phyloP scores from a whole-genome alignment of 2,329 filamentous ascomycete genomes.

The Clonostachys byssicola region DNA sequence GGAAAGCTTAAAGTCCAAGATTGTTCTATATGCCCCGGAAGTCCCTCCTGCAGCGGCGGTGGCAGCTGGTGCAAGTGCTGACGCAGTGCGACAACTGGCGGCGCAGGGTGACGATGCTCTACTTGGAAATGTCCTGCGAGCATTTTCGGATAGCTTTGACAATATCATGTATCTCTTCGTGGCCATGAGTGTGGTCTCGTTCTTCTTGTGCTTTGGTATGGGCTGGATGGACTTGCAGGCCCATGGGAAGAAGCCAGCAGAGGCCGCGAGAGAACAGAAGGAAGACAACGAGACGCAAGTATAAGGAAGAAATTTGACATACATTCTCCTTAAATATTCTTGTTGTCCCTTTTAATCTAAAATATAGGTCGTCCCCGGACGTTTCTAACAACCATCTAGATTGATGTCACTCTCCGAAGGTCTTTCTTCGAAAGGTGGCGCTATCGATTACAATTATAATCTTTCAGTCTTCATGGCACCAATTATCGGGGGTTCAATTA shows the following conservation, averaged over 20 bases:
- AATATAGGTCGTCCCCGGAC: no score
- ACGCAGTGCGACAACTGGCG: slow-evolving; percentile 6
- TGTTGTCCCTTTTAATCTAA: no score
- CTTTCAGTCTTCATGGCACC: no score
- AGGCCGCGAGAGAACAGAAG: background rate
- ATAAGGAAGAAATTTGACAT: no score
- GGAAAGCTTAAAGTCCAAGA: slow-evolving; percentile 1
- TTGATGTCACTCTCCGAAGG: no score
- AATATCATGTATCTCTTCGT: slow-evolving; percentile 8
- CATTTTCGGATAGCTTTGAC: slow-evolving; percentile 5
- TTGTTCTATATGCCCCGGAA: slow-evolving; percentile 2
- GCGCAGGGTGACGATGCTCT: slow-evolving; percentile 2
- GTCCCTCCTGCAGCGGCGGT: slow-evolving; percentile 5
- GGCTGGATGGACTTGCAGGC: slow-evolving; percentile 10
- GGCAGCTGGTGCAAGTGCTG: slow-evolving; percentile 9
- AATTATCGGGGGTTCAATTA: no score
- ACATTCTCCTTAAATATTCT: no score
- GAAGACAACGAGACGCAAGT: no score
- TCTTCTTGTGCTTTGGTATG: slow-evolving; percentile 8
- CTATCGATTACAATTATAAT: no score
- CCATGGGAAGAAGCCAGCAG: background rate
- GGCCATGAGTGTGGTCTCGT: slow-evolving; percentile 2
- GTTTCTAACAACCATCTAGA: no score
- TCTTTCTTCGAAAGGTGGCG: no score
- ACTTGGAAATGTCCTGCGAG: background rate